A percentile compares a stretch with the other conserved stretches of the same genome.
phyloP scores from a whole-genome alignment of 495 filamentous ascomycete species.

The Schizothecium vesticola region DNA sequence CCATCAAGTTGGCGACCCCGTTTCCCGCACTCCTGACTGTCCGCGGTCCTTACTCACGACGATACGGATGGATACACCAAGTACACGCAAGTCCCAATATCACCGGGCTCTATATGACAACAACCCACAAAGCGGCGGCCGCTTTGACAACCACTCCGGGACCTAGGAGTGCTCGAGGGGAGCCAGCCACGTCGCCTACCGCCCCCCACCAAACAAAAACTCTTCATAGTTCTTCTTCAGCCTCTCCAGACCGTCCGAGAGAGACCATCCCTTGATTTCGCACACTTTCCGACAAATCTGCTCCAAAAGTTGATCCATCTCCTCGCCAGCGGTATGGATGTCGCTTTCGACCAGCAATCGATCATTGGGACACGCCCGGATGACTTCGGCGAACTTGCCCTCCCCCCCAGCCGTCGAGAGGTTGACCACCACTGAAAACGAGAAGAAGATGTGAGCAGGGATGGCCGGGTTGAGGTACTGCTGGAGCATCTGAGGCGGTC shows the following conservation, averaged over 20 bases:
- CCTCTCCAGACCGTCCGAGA: conserved; percentile 63
- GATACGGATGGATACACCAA: not conserved
- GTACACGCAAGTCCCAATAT: not conserved
- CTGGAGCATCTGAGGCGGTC: conserved; percentile 64
- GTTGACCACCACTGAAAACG: conserved; percentile 82
- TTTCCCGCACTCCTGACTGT: not conserved
- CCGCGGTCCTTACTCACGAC: not conserved
- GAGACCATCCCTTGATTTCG: conserved; percentile 67
- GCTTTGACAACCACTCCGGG: no score
- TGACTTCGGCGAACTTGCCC: conserved; percentile 51
- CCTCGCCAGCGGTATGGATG: conserved; percentile 72
- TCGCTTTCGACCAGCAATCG: conserved; percentile 85
- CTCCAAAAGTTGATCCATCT: conserved; percentile 76
- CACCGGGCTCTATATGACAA: not conserved
- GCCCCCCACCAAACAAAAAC: conserved; percentile 62
- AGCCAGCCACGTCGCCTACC: not conserved
- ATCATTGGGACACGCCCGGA: conserved; percentile 70
- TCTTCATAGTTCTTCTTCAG: conserved; percentile 73
- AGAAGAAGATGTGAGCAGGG: conserved; percentile 77
- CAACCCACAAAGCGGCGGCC: no score
- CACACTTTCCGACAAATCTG: conserved; percentile 69
- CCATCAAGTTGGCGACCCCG: not conserved
- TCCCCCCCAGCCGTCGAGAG: conserved; percentile 49
- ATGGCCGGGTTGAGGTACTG: conserved; percentile 73
- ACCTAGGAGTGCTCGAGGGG: no score